phyloP scores from a whole-genome alignment of 805 yeast genomes.

The Wickerhamiella qilinensis region DNA sequence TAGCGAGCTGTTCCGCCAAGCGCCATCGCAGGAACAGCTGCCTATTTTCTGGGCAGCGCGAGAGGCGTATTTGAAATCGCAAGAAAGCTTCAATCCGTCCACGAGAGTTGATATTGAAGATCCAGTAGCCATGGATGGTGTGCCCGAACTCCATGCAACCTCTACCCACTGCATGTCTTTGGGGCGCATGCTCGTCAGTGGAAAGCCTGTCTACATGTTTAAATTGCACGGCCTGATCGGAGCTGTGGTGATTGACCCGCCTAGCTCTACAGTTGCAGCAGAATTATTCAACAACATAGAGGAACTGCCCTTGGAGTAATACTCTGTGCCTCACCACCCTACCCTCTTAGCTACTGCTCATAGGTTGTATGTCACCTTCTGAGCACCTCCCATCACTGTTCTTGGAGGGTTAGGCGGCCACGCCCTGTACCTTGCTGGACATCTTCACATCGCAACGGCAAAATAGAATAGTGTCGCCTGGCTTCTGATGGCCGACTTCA shows the following conservation, averaged over 20 bases:
- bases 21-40: slow-evolving; percentile 1
- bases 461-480: too few species aligned
- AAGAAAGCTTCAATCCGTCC: neutral
- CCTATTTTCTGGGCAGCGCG: slow-evolving; percentile 15
- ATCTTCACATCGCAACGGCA: too few species aligned
- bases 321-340: too few species aligned
- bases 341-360: too few species aligned
- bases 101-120: neutral
- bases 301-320: too few species aligned
- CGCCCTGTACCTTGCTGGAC: too few species aligned
- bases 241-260: neutral
- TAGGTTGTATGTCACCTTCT: too few species aligned
- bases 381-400: too few species aligned
- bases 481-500: slow-evolving; percentile 5
- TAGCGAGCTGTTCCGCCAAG: slow-evolving; percentile 3
- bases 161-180: neutral
- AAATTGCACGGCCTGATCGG: neutral
- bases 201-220: neutral
- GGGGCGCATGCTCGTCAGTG: neutral
- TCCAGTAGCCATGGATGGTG: neutral
- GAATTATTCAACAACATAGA: neutral
- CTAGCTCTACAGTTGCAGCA: neutral
- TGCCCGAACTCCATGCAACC: neutral
- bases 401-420: too few species aligned
- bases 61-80: slow-evolving; percentile 14